Conservation (phyloP, 106 monocot species). For the Dioscorea dumetorum region DNA sequence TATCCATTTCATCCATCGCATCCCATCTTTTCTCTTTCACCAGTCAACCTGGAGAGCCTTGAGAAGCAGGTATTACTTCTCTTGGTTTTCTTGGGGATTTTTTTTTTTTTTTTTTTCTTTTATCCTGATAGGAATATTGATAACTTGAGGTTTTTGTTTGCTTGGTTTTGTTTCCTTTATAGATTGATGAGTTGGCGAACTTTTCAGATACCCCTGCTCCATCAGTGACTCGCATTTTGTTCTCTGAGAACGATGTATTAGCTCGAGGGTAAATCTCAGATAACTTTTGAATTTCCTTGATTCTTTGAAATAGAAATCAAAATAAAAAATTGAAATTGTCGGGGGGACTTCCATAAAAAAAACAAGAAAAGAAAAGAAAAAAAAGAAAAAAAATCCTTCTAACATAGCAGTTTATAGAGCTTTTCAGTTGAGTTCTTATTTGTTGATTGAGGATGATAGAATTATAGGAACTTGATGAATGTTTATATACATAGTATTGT, state of each 20-base stretch:
- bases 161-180: not conserved
- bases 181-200: conserved; percentile 63
- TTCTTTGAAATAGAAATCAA: not conserved
- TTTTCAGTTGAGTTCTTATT: too few relatives aligned
- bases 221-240: conserved; percentile 61
- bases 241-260: conserved; percentile 53
- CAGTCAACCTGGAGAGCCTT: conserved; percentile 35
- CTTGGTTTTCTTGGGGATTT: not conserved
- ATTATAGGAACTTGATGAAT: too few relatives aligned
- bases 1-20: conserved; percentile 18
- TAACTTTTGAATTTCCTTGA: not conserved
- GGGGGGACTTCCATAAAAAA: too few relatives aligned
- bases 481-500: too few relatives aligned
- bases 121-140: not conserved
- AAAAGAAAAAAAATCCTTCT: too few relatives aligned
- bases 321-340: too few relatives aligned
- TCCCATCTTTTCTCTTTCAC: conserved; percentile 7
- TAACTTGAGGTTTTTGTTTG: not conserved
- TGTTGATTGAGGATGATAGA: too few relatives aligned
- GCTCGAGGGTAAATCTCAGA: conserved; percentile 42
- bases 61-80: conserved; percentile 39
- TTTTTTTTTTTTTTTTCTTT: not conserved
- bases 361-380: too few relatives aligned
- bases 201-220: conserved; percentile 64
- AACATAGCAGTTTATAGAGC: too few relatives aligned